Percentiles rank a stretch among this genome's conserved stretches.
These are phyloP conservation scores for Maudiozyma barnettii DNA, from an alignment of 805 yeast species.

Conservation along the genomic window DNA sequence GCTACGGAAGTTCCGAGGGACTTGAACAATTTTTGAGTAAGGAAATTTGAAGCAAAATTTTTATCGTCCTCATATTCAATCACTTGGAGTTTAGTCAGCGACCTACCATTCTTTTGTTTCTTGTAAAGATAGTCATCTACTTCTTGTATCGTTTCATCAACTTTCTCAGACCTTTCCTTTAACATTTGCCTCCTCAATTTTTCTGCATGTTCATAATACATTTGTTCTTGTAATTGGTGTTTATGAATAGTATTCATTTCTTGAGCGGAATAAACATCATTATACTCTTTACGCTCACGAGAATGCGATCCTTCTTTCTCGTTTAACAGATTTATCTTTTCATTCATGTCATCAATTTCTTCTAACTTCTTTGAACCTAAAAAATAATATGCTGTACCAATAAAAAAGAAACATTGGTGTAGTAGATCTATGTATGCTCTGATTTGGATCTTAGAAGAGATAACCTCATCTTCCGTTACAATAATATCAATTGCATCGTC, in stretches of 20 bases:
- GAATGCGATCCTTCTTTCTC: constrained; percentile 5
- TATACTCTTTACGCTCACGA: constrained; percentile 6
- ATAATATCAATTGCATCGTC: not conserved
- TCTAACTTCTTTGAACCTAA: constrained; percentile 23
- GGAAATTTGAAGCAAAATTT: constrained; percentile 17
- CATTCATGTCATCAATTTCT: constrained; percentile 23
- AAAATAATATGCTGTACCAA: constrained; percentile 39
- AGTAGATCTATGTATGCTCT: constrained; percentile 38
- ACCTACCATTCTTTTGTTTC: not conserved
- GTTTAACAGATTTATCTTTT: constrained; percentile 10
- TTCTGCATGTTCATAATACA: constrained; percentile 55
- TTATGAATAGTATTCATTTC: constrained; percentile 21
- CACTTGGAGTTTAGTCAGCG: constrained; percentile 4
- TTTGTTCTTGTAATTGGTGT: constrained; percentile 40
- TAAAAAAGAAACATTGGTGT: constrained; percentile 70
- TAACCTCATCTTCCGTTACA: not conserved
- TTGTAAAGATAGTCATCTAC: constrained; percentile 14
- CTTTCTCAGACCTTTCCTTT: constrained; percentile 29
- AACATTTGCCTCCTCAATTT: constrained; percentile 43
- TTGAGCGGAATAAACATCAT: constrained; percentile 18
- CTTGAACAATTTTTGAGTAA: constrained; percentile 16
- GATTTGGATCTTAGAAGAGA: constrained; percentile 6
- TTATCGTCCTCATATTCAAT: constrained; percentile 12
- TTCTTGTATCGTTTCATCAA: constrained; percentile 17
- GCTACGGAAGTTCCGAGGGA: constrained; percentile 9